Evolutionary conservation across 225 moss, liverwort and hornwort species (phyloP).

Genomic region (Physcomitrium patens): DNA sequence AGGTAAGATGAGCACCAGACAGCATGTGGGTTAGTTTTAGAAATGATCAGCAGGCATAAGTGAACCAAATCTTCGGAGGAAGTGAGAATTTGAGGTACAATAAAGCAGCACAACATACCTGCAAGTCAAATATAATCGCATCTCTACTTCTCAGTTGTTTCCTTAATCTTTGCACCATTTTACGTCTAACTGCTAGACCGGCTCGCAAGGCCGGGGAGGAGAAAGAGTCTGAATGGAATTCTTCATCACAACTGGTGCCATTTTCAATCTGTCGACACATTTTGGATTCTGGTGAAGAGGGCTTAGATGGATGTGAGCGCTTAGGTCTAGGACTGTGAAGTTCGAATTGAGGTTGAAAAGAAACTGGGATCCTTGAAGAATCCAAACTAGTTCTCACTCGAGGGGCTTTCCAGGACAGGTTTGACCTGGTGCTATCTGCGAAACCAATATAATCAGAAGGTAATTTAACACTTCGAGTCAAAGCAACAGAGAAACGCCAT

Average conservation of each 20-base stretch:
- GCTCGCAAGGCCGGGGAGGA: constrained; percentile 38
- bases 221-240: constrained; percentile 36
- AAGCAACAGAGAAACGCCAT: not conserved
- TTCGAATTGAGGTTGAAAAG: constrained; percentile 28
- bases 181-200: constrained; percentile 42
- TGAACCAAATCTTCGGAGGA: not conserved
- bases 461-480: not conserved
- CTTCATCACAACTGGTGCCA: constrained; percentile 41
- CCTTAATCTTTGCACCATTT: constrained; percentile 58
- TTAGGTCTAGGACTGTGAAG: constrained; percentile 32
- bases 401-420: constrained; percentile 28
- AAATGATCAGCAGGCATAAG: not conserved
- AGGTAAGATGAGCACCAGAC: not conserved
- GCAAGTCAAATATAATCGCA: constrained; percentile 60
- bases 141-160: constrained; percentile 68
- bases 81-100: not conserved
- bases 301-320: constrained; percentile 25
- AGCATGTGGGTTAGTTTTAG: not conserved
- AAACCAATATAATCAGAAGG: not conserved
- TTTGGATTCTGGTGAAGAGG: constrained; percentile 34
- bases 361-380: constrained; percentile 30
- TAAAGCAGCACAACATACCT: constrained; percentile 24
- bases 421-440: constrained; percentile 22
- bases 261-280: not conserved
- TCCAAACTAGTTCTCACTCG: constrained; percentile 22